Conservation (phyloP, 441 rosid species). For the California macrophylla region DNA sequence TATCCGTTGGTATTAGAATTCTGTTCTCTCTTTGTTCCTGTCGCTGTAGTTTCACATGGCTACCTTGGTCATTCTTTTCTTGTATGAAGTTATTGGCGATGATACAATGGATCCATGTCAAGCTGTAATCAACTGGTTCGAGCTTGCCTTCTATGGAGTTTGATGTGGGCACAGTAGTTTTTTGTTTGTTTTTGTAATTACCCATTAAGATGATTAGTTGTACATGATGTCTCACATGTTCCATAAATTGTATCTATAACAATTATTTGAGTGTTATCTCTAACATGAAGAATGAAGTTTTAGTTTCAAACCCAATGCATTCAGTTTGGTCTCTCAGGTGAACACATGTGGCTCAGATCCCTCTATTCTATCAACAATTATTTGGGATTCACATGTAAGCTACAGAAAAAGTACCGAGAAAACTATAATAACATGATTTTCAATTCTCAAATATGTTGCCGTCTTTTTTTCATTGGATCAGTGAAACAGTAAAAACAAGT, state of each 20-base stretch:
- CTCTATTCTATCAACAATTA: neutral
- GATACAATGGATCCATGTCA: neutral
- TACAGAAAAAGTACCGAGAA: neutral
- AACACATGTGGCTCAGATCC: neutral
- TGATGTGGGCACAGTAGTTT: neutral
- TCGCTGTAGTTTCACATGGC: neutral
- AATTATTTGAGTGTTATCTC: no score
- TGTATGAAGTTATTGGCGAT: neutral
- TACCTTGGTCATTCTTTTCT: no score
- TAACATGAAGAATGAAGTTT: neutral
- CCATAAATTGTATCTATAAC: neutral
- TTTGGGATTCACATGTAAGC: neutral
- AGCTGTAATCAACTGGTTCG: neutral
- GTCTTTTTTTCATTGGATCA: no score
- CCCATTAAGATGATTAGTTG: neutral
- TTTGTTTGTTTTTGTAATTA: neutral
- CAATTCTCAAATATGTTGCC: neutral
- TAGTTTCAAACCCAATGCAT: neutral
- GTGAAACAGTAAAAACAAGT: no score
- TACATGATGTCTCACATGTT: neutral
- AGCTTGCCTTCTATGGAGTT: neutral
- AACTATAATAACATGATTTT: neutral
- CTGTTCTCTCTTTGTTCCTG: neutral
- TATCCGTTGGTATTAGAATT: no score
- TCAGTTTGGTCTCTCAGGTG: neutral